Evolutionary conservation across 1,284 basidiomycete genomes (phyloP), one percentile per base, ranked within the genome.

Genomic region (Porphyrellus sp.): DNA sequence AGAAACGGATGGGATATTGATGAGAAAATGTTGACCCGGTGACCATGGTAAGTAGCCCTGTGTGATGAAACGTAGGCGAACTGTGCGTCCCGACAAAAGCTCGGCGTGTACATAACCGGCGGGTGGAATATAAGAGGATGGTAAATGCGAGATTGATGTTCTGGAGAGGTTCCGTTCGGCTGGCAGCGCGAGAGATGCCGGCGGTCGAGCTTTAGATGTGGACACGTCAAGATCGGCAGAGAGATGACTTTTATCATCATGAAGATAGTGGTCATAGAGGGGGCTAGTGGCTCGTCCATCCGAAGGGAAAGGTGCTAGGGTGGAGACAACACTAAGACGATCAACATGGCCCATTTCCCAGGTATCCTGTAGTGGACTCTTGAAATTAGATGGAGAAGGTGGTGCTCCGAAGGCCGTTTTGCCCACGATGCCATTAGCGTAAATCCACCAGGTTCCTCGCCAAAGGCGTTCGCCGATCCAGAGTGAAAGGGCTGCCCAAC

Each of bases 11-110:
- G 91, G 91, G 7, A 93, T 74, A 53, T 77, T 82, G 54, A 94
- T 77, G 21, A 89, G 77, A 59, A 93, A 82, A 67, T 89, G 86
- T 65, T 91, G 89, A 5, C 92, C 92, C 0, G 91, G 85, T 5
- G 81, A 77, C 89, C 90, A 93, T 0, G 75, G 70, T 46, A 88
- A 67, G 45, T 77, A 78, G 0, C 77, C 77, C 0, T 85, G 79
- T 0, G 86, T 79, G 38, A 84, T 74, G 35, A 92, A 73, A 1
- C 87, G 85, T 20, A 94, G 69, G 20, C 91, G 85, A 18, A 94
- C 70, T 4, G 86, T 91, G 16, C 83, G 77, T 4, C 91, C 92
- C 0, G 91, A 85, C 12, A 94, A 74, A 3, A 93, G 74, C 63
- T 92, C 89, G 1, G 83, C 87, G 49, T 89, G 83, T 1, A 85